Base-by-base conservation (phyloP, 257 asterid genomes). In the Orobanche coerulescens region DNA sequence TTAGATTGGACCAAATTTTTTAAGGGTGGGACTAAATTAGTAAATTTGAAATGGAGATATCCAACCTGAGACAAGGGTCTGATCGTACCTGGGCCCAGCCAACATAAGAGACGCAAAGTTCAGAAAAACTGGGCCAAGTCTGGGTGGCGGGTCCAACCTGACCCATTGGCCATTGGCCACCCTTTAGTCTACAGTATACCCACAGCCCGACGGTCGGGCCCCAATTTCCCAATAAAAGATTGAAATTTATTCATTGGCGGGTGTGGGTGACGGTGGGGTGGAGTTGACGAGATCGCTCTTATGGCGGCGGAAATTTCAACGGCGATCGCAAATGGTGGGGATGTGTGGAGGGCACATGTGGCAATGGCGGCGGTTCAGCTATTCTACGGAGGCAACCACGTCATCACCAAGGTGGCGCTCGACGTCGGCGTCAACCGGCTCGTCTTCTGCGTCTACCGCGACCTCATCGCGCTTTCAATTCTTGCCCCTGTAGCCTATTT, bases 401-500 rank as follows among this genome's bases (percentile, higher is more conserved):
- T 91, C 73, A 82, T 91, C 70, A 82, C 95, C 44, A 91, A 88
- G 16, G 87, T 87, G 37, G 97, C 97, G 9, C 96, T 91, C 64
- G 83, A 83, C 68, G 94, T 69, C 40, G 97, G 97, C 13, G 76
- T 83, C 33, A 91, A 82, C 76, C 94, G 85, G 83, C 75, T 87
- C 71, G 94, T 91, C 58, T 91, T 91, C 76, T 91, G 97, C 74
- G 84, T 91, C 50, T 77, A 64, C 23, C 73, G 97, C 13, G 97
- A 91, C 70, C 85, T 91, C 18, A 71, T 91, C 51, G 95, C 94
- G 26, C 75, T 91, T 6, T 67, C 85, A 25, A 85, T 91, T 43
- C 97, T 91, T 39, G 90, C 92, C 25, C 97, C 97, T 11, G 66
- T 91, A n/a, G 97, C 97, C 71, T 84, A 76, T 76, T 54, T 90